Evolutionary conservation across 192 early-diverging fungal genomes (phyloP), one percentile per base, ranked within the genome.

Genomic region (Coemansia sp.): DNA sequence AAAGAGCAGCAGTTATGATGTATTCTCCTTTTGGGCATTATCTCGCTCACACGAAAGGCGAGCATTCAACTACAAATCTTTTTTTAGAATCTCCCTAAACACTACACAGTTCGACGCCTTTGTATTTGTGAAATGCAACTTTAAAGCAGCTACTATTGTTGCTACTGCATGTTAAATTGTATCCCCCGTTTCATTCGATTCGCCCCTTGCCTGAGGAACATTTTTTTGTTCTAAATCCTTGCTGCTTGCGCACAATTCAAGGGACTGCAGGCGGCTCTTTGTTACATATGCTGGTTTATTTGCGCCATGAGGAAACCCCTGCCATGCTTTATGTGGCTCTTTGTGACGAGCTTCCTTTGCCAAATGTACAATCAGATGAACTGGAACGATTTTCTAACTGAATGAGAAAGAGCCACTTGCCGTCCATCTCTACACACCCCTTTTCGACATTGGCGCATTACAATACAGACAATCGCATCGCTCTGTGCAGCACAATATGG

Each of bases 71-170:
- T 8, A 52, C 22, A 52, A 52, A 52, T 25, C 20, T 52, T 52
- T 52, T 25, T 52, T 52, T 52, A 52, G 49, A 22, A 52, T 52
- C 20, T 25, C 49, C 49, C 42, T 17, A 45, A 45, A 52, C 20
- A 52, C 23, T 25, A 9, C 5, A 10, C 15, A 17, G 36, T 6
- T 19, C n/a, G 9, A 13, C 11, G 34, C 33, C n/a, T 15, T 57
- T 36, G 29, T 57, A 9, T 33, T 17, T 36, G 55, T 9, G 0
- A 25, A 57, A 19, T 57, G 55, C 55, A 57, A n/a, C 34, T 17
- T 57, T 35, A 36, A 34, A 15, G 34, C 29, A 25, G 55, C 13
- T 57, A 36, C 33, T n/a, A 57, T 33, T 35, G 55, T 33, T 19
- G 17, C 35, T 57, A 57, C 55, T 57, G 33, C 33, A 57, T 57